phyloP scores from a whole-genome alignment of 2,329 filamentous ascomycete species.

The Rutstroemia sp. region DNA sequence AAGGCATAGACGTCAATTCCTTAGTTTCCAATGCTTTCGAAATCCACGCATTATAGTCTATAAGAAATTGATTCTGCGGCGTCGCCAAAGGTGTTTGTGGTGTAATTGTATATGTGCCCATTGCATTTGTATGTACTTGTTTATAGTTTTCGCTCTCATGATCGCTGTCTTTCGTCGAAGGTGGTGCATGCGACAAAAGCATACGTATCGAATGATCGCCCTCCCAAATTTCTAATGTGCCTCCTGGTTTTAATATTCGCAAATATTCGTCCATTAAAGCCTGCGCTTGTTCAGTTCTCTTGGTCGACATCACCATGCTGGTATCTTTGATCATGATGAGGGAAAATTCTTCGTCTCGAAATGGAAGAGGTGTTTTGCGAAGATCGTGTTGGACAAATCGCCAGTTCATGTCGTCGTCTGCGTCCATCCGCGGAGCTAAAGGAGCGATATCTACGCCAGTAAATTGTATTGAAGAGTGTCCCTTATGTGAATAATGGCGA shows the following conservation, averaged over 20 bases:
- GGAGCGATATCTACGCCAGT: conserved; percentile 77
- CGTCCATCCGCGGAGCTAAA: conserved; percentile 54
- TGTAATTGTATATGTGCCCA: conserved; percentile 77
- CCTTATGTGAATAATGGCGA: conserved; percentile 64
- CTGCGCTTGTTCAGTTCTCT: conserved; percentile 30
- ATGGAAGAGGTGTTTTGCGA: conserved; percentile 67
- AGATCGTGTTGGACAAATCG: conserved; percentile 83
- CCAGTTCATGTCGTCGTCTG: conserved; percentile 74
- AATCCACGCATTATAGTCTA: conserved; percentile 80
- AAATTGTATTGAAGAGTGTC: conserved; percentile 65
- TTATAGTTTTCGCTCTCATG: conserved; percentile 49
- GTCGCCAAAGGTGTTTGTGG: conserved; percentile 74
- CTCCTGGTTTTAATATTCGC: conserved; percentile 69
- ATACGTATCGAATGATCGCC: conserved; percentile 79
- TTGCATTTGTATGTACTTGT: conserved; percentile 54
- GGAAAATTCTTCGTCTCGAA: conserved; percentile 74
- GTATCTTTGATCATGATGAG: conserved; percentile 84
- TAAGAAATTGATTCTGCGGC: conserved; percentile 73
- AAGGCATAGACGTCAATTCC: conserved; percentile 67
- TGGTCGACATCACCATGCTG: conserved; percentile 55
- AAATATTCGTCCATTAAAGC: conserved; percentile 62
- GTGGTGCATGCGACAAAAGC: conserved; percentile 63
- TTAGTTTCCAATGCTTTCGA: conserved; percentile 65
- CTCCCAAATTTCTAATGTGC: conserved; percentile 83
- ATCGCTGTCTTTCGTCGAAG: conserved; percentile 33